Evolutionary conservation across 2,329 filamentous ascomycete species (phyloP).

Genomic region (Colletotrichum sp.): DNA sequence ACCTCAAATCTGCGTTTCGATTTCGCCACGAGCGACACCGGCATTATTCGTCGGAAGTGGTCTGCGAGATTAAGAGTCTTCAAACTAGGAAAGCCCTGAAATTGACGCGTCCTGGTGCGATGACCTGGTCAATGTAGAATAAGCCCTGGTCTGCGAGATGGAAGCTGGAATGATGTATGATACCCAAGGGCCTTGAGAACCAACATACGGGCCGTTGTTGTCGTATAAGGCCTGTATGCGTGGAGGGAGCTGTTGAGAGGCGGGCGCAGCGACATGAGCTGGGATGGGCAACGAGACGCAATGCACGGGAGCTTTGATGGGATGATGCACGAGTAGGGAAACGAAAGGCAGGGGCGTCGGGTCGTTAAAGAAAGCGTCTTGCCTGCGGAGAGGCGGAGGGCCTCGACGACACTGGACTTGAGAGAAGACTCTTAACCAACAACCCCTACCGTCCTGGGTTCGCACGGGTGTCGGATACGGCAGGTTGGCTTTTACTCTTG

Average conservation of each 20-base stretch:
- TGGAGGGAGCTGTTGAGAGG: neutral
- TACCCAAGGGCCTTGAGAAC: slow-evolving; percentile 7
- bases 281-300: neutral
- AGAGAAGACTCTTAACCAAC: slow-evolving; percentile 9
- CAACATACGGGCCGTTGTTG: neutral
- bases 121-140: neutral
- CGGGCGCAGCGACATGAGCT: neutral
- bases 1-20: neutral
- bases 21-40: neutral
- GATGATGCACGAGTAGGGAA: neutral
- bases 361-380: neutral
- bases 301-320: slow-evolving; percentile 8
- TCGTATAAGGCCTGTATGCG: neutral
- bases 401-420: slow-evolving; percentile 12
- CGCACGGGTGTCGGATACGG: neutral
- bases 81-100: neutral
- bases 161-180: slow-evolving; percentile 3
- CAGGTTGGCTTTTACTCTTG: slow-evolving; percentile 2
- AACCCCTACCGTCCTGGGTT: neutral
- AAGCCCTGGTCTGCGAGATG: neutral
- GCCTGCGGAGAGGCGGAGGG: neutral
- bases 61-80: neutral
- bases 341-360: neutral
- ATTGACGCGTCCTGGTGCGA: neutral
- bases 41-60: neutral